Evolutionary conservation across 2,329 filamentous ascomycete genomes (phyloP).

Genomic region (Zymoseptoria pseudotritici): DNA sequence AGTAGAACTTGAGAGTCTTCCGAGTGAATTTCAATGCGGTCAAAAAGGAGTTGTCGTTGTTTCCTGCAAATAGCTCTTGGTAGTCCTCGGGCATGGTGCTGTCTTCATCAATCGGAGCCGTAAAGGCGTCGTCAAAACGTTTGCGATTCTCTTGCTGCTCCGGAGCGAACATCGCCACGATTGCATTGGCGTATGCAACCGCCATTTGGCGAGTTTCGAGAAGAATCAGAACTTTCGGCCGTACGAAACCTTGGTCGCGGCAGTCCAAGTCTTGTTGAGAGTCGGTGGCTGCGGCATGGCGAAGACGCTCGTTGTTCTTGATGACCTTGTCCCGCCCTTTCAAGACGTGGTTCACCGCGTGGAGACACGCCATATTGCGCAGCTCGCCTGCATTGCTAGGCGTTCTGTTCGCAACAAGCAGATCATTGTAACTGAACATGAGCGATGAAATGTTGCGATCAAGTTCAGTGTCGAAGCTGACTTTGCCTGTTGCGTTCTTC

Average conservation of each 20-base stretch:
- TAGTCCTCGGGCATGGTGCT: slow-evolving; percentile 79
- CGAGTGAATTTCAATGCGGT: slow-evolving; percentile 94
- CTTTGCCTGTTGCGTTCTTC: slow-evolving; percentile 49
- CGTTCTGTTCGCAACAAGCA: slow-evolving; percentile 68
- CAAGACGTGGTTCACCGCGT: slow-evolving; percentile 85
- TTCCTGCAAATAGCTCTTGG: slow-evolving; percentile 80
- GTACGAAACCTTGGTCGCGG: slow-evolving; percentile 89
- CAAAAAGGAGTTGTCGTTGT: slow-evolving; percentile 95
- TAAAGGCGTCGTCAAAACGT: slow-evolving; percentile 79
- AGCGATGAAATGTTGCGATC: slow-evolving; percentile 61
- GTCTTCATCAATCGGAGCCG: slow-evolving; percentile 55
- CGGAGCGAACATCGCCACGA: slow-evolving; percentile 67
- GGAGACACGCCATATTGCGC: slow-evolving; percentile 67
- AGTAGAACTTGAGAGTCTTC: slow-evolving; percentile 90
- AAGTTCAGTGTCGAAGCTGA: slow-evolving; percentile 47
- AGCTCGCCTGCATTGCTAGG: slow-evolving; percentile 60
- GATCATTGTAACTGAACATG: slow-evolving; percentile 75
- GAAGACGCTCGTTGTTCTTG: slow-evolving; percentile 79
- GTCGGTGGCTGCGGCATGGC: slow-evolving; percentile 53
- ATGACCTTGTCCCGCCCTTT: slow-evolving; percentile 88
- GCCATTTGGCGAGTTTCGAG: slow-evolving; percentile 84
- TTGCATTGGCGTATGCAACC: slow-evolving; percentile 66
- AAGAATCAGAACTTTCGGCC: slow-evolving; percentile 86
- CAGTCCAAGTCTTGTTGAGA: slow-evolving; percentile 55
- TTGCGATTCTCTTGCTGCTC: slow-evolving; percentile 95